Base-by-base conservation (phyloP, 208 protist species). In the Pavlovales sp. region DNA sequence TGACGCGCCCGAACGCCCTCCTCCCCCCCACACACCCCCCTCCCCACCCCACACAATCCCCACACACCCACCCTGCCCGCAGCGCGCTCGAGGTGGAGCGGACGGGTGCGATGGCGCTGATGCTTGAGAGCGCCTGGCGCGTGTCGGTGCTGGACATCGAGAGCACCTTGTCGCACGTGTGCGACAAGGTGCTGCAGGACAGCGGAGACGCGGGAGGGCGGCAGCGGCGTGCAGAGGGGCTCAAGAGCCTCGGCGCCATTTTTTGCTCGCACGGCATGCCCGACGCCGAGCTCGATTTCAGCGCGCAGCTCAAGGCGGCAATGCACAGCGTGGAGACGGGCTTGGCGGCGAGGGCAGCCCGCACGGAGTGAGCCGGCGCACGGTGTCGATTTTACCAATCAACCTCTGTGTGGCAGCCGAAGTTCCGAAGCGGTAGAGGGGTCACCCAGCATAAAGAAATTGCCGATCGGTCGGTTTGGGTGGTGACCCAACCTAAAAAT, bases 41-140 rank as follows among this genome's bases (percentile, higher is more conserved):
- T 2, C 57, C 57, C 57, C 14, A 10, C 44, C 44, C 44, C 20
- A 26, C 44, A 7, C 44, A 7, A 7, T 57, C 44, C 20, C 44
- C 44, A 26, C 20, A 57, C 44, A 7, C 44, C 44, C 44, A 7
- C 20, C 44, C 44, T 28, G 22, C 22, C 57, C 14, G 14, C 57
- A 71, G 57, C 14, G 57, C 57, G 57, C 14, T 32, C 1, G 57
- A 71, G 57, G 26, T 71, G 57, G 57, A 71, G 57, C 57, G 57
- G 22, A 71, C 57, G 7, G 57, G 57, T 30, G 57, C 57, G 42
- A 84, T 87, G 26, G 57, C 83, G 22, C 71, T 87, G 83, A 87
- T 87, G 83, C 30, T 79, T 18, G 83, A 87, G 83, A 66, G 67
- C 14, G 76, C 76, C 39, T 87, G 83, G 83, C 57, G 83, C 30